Evolutionary conservation across 2,329 filamentous ascomycete species (phyloP), one percentile per base, ranked within the genome.

Genomic region (Trichocomaceae sp.): DNA sequence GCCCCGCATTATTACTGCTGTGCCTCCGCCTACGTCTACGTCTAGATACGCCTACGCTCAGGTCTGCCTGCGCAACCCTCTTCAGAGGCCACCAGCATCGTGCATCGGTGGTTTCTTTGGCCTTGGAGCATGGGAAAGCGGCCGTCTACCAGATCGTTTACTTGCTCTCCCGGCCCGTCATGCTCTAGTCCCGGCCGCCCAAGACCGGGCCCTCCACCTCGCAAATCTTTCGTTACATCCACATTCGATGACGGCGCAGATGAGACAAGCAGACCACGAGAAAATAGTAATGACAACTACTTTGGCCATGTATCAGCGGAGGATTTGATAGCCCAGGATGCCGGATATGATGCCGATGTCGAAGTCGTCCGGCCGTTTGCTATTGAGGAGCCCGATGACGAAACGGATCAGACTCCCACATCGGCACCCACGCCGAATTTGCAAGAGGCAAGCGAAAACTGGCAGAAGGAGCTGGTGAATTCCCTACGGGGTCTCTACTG

Each of bases 331-430:
- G 50, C 57, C 12, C 61, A 65, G 51, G 65, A 68, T 47, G 60
- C 64, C 52, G 64, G 64, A 8, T 69, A 70, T 29, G 60, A 67
- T 53, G 62, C 59, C 5, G 60, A 66, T 50, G 57, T 63, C 12
- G 63, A 69, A 53, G 62, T 70, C 3, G 60, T 75, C 19, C 64
- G 60, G 19, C 73, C 74, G 15, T 75, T 75, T 58, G 67, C 61
- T 23, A 64, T 72, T n/a, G 69, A 71, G 55, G 69, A 72, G 47
- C 65, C 69, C 7, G 64, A 66, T 15, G 66, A 69, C 33, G 64
- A 68, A 2, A 39, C 61, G 7, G 57, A 58, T 12, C 54, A 56
- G 33, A 52, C 47, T 10, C 47, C 57, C 2, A 53, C 57, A 29
- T 57, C 42, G 46, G 54, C 35, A 8, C 42, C 57, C 19, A 58